Evolutionary conservation across 2,329 filamentous ascomycete species (phyloP), one percentile per base, ranked within the genome.

Genomic region (Chrysoporthe cubensis): DNA sequence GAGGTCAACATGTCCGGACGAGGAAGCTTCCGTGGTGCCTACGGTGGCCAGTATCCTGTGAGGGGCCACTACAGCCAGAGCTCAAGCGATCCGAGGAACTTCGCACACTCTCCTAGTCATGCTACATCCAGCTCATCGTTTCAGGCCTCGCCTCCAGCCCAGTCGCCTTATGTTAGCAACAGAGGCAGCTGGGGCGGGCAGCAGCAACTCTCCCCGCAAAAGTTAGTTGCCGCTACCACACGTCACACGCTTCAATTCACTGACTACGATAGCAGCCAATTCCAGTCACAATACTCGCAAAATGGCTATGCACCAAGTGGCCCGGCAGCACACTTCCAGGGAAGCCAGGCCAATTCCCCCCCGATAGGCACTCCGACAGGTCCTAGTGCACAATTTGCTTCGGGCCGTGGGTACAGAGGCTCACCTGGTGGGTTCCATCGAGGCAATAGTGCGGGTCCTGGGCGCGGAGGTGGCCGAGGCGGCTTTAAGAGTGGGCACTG

Each of bases 401-500:
- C 82, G 62, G 81, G 84, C 26, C 81, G 81, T 26, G 75, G 74
- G 16, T 81, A 81, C 77, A 76, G 88, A 71, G 87, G 87, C 26
- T 74, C 73, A 8, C 71, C 74, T 71, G 84, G 85, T 34, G 62
- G 69, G 50, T 81, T 82, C 18, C 90, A 88, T 73, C 85, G 90
- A 64, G 88, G 88, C 46, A 86, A 84, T 68, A 84, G 87, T 66
- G 88, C 85, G 73, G 80, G 79, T 32, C 73, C 81, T 59, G 80
- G 80, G 42, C 82, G 87, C 61, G 83, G 84, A 52, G 80, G 80
- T 37, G 82, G 85, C 68, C 85, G 90, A 63, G 88, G 88, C 46
- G 82, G 79, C 86, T 90, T 82, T 84, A 89, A 78, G 88, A 91
- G 78, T 77, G 71, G 89, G 2, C 91, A 93, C 58, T 94, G 92